Percentiles rank a stretch among this genome's conserved stretches.
These are phyloP conservation scores for Mortierella sp. DNA, from an alignment of 371 early-diverging fungal genomes.

Conservation along the genomic window DNA sequence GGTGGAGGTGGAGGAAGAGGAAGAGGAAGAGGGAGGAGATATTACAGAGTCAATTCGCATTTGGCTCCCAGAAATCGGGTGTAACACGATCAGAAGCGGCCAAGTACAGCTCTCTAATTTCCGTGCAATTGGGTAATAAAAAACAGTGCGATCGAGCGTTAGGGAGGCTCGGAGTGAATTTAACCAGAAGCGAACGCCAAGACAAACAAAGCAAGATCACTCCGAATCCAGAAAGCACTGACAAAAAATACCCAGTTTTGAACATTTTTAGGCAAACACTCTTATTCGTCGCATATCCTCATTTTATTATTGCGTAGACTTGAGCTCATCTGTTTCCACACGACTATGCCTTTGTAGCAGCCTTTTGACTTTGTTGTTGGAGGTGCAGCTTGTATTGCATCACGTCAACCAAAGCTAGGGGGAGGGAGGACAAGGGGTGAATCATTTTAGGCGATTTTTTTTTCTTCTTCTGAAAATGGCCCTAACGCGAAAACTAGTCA, in stretches of 20 bases:
- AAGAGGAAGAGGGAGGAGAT: too few relatives aligned
- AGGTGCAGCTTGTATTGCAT: slow-evolving; percentile 47
- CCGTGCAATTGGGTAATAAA: too few relatives aligned
- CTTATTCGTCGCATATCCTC: background rate
- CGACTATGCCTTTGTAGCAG: slow-evolving; percentile 26
- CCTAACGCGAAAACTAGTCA: background rate
- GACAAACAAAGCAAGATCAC: background rate
- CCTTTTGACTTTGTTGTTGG: slow-evolving; percentile 49
- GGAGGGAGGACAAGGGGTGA: background rate
- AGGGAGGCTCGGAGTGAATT: background rate
- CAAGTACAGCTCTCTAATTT: too few relatives aligned
- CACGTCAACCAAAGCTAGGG: slow-evolving; percentile 44
- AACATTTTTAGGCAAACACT: too few relatives aligned
- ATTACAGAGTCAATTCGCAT: too few relatives aligned
- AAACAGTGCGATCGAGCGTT: background rate
- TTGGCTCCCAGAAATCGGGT: too few relatives aligned
- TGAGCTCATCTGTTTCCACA: background rate
- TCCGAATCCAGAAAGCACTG: background rate
- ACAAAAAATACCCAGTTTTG: too few relatives aligned
- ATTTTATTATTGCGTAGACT: background rate
- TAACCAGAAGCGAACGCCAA: background rate
- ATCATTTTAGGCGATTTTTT: background rate
- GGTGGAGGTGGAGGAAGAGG: too few relatives aligned
- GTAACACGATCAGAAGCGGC: too few relatives aligned
- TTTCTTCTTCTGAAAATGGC: background rate